phyloP scores from a whole-genome alignment of 2,329 filamentous ascomycete genomes.

The Ascochyta pisi region DNA sequence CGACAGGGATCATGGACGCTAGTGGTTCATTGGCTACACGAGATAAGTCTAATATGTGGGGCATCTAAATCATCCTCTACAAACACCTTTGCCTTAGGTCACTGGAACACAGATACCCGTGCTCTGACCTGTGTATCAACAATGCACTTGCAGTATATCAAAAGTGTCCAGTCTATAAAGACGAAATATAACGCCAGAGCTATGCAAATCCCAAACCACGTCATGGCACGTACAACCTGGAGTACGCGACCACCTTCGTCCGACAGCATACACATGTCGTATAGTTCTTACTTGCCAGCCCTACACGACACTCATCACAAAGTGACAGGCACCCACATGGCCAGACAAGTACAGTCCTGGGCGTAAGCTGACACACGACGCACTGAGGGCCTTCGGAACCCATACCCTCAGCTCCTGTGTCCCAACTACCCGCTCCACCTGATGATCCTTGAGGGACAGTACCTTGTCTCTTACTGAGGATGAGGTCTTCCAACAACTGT shows the following conservation, averaged over 20 bases:
- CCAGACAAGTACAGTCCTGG: slow-evolving; percentile 91
- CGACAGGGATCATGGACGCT: slow-evolving; percentile 7
- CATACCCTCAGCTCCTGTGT: slow-evolving; percentile 74
- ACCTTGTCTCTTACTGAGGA: slow-evolving; percentile 61
- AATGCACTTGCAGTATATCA: background rate
- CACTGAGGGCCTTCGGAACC: slow-evolving; percentile 81
- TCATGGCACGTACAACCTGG: slow-evolving; percentile 85
- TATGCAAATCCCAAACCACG: background rate
- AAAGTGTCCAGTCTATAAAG: background rate
- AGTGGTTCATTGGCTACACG: background rate
- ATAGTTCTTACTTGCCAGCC: slow-evolving; percentile 95
- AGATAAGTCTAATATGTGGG: slow-evolving; percentile 6
- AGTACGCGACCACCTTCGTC: slow-evolving; percentile 86
- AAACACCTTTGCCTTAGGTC: no score
- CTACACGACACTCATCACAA: slow-evolving; percentile 93
- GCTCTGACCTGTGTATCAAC: background rate
- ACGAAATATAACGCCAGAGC: background rate
- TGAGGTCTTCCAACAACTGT: slow-evolving; percentile 64
- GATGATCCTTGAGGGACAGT: slow-evolving; percentile 33
- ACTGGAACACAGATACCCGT: no score
- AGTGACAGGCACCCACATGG: slow-evolving; percentile 93
- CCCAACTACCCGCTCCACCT: slow-evolving; percentile 61
- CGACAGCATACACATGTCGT: slow-evolving; percentile 95
- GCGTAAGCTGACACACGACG: slow-evolving; percentile 88
- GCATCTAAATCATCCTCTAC: background rate